Evolutionary conservation across 306 rosid genomes (phyloP).

Genomic region (Acacia melanoxylon): DNA sequence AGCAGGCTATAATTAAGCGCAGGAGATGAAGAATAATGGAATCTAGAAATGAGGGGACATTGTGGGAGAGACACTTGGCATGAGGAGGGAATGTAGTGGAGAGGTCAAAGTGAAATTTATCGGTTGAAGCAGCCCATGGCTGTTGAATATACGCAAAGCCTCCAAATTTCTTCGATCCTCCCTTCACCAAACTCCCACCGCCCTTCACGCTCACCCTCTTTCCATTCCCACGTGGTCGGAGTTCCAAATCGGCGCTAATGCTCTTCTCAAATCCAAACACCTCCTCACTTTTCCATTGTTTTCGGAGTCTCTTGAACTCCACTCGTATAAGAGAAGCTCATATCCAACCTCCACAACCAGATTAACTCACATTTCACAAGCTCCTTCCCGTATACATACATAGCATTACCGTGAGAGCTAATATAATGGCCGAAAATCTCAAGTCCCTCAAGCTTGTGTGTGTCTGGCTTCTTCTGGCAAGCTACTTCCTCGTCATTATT

Average conservation of each 20-base stretch:
- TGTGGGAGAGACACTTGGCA: neutral
- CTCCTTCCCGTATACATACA: neutral
- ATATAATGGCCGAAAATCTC: slow-evolving; percentile 26
- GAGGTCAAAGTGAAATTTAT: neutral
- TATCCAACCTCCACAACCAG: neutral
- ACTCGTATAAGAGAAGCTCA: neutral
- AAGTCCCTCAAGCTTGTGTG: slow-evolving; percentile 16
- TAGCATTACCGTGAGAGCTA: neutral
- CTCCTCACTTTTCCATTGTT: neutral
- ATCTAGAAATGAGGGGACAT: neutral
- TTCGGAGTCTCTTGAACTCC: neutral
- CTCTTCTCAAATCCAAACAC: neutral
- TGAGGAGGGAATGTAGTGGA: neutral
- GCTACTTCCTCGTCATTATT: neutral
- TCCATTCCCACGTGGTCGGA: neutral
- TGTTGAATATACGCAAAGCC: neutral
- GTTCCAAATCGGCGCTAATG: neutral
- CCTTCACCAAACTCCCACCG: neutral
- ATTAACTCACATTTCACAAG: neutral
- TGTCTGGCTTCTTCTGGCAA: neutral
- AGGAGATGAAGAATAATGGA: neutral
- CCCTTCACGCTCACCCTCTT: neutral
- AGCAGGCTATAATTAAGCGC: neutral
- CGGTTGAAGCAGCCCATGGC: neutral
- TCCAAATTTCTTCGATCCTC: neutral